Conservation (phyloP, 305 asterid genomes). For the Fraxinus angustifolia region DNA sequence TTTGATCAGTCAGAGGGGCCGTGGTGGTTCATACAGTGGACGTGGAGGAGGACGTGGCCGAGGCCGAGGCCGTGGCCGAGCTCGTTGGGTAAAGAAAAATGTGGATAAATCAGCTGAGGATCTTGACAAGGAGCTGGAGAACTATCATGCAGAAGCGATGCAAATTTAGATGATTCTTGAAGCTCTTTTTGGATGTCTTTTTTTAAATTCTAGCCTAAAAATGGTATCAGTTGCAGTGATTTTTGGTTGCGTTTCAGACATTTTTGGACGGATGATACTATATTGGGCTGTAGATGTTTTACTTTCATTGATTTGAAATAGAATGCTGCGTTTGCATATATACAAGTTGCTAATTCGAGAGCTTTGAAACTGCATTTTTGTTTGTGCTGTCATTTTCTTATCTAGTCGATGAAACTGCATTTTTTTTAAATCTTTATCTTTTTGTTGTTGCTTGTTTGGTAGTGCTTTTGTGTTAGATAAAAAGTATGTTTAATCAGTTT, state of each 20-base stretch:
- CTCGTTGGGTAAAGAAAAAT: constrained; percentile 36
- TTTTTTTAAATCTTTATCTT: no score
- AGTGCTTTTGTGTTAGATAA: background rate
- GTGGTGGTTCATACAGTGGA: constrained; percentile 38
- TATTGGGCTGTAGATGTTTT: background rate
- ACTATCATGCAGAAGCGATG: constrained; percentile 78
- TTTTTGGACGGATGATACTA: background rate
- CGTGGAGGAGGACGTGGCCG: constrained; percentile 28
- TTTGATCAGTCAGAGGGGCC: constrained; percentile 46
- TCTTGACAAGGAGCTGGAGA: constrained; percentile 87
- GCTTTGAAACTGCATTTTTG: background rate
- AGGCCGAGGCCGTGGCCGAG: constrained; percentile 19
- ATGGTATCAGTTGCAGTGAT: background rate
- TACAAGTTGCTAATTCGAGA: background rate
- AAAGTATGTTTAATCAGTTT: background rate
- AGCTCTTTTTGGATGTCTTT: background rate
- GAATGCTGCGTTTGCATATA: background rate
- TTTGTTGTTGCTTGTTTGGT: no score
- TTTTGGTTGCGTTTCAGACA: background rate
- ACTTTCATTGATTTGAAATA: background rate
- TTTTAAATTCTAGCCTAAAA: background rate
- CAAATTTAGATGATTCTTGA: constrained; percentile 31
- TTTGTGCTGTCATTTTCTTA: background rate
- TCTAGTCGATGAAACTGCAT: background rate
- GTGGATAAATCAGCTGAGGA: constrained; percentile 73